These are phyloP conservation scores for Annulohypoxylon nitens DNA, from an alignment of 495 filamentous ascomycete genomes.

Conservation along the genomic window DNA sequence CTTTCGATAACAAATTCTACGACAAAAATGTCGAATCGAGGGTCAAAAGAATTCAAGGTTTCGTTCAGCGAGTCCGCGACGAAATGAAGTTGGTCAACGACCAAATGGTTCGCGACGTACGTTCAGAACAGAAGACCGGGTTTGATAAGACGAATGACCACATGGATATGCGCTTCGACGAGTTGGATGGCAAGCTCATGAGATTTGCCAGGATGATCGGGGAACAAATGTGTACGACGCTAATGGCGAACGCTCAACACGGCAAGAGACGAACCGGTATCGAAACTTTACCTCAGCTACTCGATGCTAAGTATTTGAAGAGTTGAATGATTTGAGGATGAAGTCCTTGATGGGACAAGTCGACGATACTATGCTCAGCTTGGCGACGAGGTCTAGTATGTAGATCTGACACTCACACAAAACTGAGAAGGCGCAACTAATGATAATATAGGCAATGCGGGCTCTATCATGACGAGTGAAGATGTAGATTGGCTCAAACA, in stretches of 20 bases:
- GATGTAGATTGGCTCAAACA: constrained; percentile 1
- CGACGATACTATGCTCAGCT: not conserved
- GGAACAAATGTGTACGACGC: not conserved
- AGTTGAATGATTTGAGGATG: not conserved
- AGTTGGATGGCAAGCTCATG: not conserved
- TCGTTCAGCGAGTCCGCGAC: constrained; percentile 1
- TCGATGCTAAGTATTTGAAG: not conserved
- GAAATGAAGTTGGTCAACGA: not conserved
- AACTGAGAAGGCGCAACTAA: not conserved
- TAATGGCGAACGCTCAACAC: constrained; percentile 4
- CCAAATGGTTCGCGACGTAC: not conserved
- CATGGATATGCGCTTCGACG: not conserved
- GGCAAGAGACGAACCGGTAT: not conserved
- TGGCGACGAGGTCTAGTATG: not conserved
- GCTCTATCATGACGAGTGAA: not conserved
- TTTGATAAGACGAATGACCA: not conserved
- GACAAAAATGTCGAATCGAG: constrained; percentile 2
- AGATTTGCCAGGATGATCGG: constrained; percentile 7
- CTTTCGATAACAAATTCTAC: constrained; percentile 11
- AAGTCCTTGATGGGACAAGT: not conserved
- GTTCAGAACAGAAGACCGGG: not conserved
- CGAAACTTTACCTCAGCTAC: not conserved
- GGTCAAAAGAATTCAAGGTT: constrained; percentile 1
- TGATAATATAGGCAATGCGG: not conserved
- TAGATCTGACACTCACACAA: not conserved